Evolutionary conservation across 2,329 filamentous ascomycete genomes (phyloP).

Genomic region (Trichophyton schoenleinii): DNA sequence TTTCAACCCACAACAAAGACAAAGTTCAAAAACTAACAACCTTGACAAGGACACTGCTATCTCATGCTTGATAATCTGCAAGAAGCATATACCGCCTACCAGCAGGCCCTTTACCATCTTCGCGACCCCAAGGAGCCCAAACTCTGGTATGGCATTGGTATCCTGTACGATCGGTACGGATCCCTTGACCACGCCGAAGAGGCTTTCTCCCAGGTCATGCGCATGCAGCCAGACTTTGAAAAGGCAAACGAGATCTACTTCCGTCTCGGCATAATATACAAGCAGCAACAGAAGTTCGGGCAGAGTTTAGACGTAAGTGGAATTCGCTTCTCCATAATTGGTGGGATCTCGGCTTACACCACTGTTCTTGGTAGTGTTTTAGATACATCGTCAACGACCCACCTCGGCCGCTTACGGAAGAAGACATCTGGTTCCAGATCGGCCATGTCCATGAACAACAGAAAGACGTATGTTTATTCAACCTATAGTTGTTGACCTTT

Average conservation of each 20-base stretch:
- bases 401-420: slow-evolving; percentile 81
- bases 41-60: slow-evolving; percentile 73
- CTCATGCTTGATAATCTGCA: slow-evolving; percentile 98
- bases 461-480: slow-evolving; percentile 67
- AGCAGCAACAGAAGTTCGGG: slow-evolving; percentile 87
- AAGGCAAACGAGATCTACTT: slow-evolving; percentile 99
- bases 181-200: slow-evolving; percentile 95
- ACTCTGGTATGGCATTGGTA: slow-evolving; percentile 97
- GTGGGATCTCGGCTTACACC: slow-evolving; percentile 7
- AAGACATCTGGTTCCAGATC: slow-evolving; percentile 99
- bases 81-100: slow-evolving; percentile 92
- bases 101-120: slow-evolving; percentile 85
- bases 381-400: slow-evolving; percentile 94
- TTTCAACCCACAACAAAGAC: background rate
- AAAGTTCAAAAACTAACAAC: background rate
- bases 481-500: background rate
- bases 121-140: slow-evolving; percentile 94
- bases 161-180: slow-evolving; percentile 91
- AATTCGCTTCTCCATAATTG: background rate
- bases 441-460: slow-evolving; percentile 98
- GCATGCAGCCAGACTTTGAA: slow-evolving; percentile 93
- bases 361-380: slow-evolving; percentile 57
- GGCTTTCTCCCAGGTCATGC: slow-evolving; percentile 97
- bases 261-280: slow-evolving; percentile 97
- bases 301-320: slow-evolving; percentile 74